phyloP scores from a whole-genome alignment of 768 basidiomycete species.

The Gymnopilus junonius region DNA sequence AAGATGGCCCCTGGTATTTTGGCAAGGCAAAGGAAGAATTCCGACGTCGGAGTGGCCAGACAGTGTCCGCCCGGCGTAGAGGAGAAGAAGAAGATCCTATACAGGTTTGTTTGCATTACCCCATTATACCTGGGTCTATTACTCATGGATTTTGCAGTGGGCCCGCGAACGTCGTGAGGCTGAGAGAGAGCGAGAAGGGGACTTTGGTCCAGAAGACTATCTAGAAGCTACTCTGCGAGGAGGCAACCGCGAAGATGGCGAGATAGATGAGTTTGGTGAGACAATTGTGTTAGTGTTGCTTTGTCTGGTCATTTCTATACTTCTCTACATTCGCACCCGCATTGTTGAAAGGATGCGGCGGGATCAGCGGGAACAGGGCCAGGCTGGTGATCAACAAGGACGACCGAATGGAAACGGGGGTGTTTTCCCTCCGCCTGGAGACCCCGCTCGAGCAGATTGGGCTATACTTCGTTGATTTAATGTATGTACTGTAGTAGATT shows the following conservation, averaged over 20 bases:
- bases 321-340: slow-evolving; percentile 81
- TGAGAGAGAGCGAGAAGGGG: slow-evolving; percentile 73
- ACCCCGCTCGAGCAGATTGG: slow-evolving; percentile 71
- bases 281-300: slow-evolving; percentile 79
- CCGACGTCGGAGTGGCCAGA: slow-evolving; percentile 51
- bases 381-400: slow-evolving; percentile 44
- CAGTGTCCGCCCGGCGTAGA: slow-evolving; percentile 30
- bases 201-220: slow-evolving; percentile 84
- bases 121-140: neutral
- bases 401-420: slow-evolving; percentile 48
- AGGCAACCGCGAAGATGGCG: slow-evolving; percentile 64
- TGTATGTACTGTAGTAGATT: slow-evolving; percentile 17
- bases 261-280: slow-evolving; percentile 74
- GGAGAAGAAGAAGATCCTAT: slow-evolving; percentile 73
- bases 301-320: slow-evolving; percentile 70
- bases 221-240: slow-evolving; percentile 70
- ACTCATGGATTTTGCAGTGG: slow-evolving; percentile 52
- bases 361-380: slow-evolving; percentile 57
- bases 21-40: slow-evolving; percentile 85
- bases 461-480: slow-evolving; percentile 54
- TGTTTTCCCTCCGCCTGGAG: slow-evolving; percentile 64
- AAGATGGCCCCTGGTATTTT: slow-evolving; percentile 79
- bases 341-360: slow-evolving; percentile 75
- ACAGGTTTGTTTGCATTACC: slow-evolving; percentile 48
- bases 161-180: slow-evolving; percentile 74